A percentile compares a stretch with the other conserved stretches of the same genome.
Conservation (phyloP, 148 eudicot species). For the Nepenthes mirabilis region DNA sequence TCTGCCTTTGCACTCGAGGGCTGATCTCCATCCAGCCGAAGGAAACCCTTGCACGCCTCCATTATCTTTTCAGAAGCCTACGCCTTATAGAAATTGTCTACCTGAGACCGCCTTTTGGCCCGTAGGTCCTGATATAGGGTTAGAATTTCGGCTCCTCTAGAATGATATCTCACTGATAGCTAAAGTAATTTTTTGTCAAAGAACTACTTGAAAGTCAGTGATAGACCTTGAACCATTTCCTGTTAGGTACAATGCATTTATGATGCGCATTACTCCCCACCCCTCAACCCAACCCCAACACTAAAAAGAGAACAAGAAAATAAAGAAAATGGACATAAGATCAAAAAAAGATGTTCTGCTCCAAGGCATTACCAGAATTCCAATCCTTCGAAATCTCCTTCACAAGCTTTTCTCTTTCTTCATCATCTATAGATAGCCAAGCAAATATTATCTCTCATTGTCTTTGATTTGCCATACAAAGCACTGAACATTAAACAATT, state of each 20-base stretch:
- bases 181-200: slow-evolving; percentile 76
- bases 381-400: slow-evolving; percentile 84
- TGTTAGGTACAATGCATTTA: slow-evolving; percentile 75
- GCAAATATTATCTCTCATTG: background rate
- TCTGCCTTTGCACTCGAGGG: too few species aligned
- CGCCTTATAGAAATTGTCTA: too few species aligned
- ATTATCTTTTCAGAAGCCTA: too few species aligned
- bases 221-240: slow-evolving; percentile 81
- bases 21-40: too few species aligned
- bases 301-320: background rate
- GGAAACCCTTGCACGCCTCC: too few species aligned
- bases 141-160: background rate
- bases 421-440: slow-evolving; percentile 45
- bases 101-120: too few species aligned
- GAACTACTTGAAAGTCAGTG: slow-evolving; percentile 80
- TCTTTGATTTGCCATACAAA: too few species aligned
- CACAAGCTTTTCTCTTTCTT: slow-evolving; percentile 68
- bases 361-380: slow-evolving; percentile 46
- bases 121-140: too few species aligned
- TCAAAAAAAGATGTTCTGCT: background rate
- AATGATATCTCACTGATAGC: slow-evolving; percentile 40
- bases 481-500: too few species aligned
- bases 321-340: background rate
- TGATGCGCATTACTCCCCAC: too few species aligned
- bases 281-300: slow-evolving; percentile 45